phyloP scores from a whole-genome alignment of 495 filamentous ascomycete species.

The Tuber borchii region DNA sequence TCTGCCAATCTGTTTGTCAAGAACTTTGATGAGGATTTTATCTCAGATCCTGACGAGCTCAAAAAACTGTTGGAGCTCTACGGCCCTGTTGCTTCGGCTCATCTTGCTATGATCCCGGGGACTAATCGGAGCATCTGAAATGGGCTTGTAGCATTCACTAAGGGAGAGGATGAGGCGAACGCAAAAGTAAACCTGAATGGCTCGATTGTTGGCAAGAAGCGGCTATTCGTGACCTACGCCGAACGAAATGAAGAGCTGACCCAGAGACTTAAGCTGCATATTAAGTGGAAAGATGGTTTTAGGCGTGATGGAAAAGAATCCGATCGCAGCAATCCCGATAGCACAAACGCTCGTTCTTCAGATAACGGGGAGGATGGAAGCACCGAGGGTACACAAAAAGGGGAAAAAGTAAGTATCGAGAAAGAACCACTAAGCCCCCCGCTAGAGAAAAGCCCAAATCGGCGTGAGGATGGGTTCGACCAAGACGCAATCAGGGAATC shows the following conservation, averaged over 20 bases:
- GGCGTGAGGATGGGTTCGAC: background rate
- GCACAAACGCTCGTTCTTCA: background rate
- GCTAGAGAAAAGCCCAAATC: background rate
- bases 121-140: constrained; percentile 89
- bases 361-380: background rate
- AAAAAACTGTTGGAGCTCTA: constrained; percentile 72
- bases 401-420: background rate
- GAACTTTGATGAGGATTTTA: constrained; percentile 58
- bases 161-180: constrained; percentile 75
- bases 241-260: constrained; percentile 41
- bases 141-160: constrained; percentile 94
- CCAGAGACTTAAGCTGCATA: constrained; percentile 33
- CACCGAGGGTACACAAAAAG: background rate
- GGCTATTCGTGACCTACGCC: constrained; percentile 40
- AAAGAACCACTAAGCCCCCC: background rate
- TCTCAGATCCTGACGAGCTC: constrained; percentile 46
- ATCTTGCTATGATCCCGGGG: constrained; percentile 77
- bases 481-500: background rate
- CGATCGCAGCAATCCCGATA: background rate
- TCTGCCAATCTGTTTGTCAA: constrained; percentile 95
- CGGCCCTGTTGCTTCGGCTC: constrained; percentile 92
- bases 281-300: background rate
- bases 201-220: constrained; percentile 44
- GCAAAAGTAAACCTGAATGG: constrained; percentile 89
- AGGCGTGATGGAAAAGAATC: background rate